A percentile compares a stretch with the other conserved stretches of the same genome.
phyloP scores from a whole-genome alignment of 2,329 filamentous ascomycete genomes.

The Diplodia corticola region DNA sequence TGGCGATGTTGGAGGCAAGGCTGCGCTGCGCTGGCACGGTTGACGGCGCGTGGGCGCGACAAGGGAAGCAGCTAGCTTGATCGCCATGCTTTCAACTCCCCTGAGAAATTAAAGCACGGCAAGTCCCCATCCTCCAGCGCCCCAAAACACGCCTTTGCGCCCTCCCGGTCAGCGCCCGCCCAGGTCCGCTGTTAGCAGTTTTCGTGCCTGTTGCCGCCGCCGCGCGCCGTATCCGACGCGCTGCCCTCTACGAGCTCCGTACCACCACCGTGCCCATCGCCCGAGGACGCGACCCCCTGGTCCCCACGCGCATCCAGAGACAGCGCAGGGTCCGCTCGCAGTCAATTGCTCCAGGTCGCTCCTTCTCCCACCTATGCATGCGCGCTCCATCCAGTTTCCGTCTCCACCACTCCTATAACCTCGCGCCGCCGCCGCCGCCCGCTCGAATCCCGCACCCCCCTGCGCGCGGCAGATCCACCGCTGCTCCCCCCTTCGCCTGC shows the following conservation, averaged over 20 bases:
- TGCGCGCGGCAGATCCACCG: constrained; percentile 17
- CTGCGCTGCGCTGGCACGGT: constrained; percentile 2
- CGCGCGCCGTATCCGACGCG: constrained; percentile 4
- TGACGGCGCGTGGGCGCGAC: neutral
- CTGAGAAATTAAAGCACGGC: constrained; percentile 23
- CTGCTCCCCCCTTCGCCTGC: constrained; percentile 14
- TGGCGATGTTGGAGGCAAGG: constrained; percentile 1
- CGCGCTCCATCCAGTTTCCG: constrained; percentile 1
- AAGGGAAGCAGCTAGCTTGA: constrained; percentile 10
- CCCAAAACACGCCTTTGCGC: constrained; percentile 17
- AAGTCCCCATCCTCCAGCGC: neutral
- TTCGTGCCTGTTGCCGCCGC: constrained; percentile 6
- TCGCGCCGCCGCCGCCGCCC: constrained; percentile 9
- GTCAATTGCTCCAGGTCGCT: constrained; percentile 20
- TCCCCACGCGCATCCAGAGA: constrained; percentile 7
- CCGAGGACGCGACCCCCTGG: constrained; percentile 19
- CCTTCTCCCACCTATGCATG: constrained; percentile 18
- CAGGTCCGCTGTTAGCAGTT: neutral
- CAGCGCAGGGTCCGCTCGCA: constrained; percentile 13
- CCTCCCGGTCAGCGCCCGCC: neutral
- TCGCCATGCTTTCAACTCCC: constrained; percentile 11
- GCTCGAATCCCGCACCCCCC: constrained; percentile 3
- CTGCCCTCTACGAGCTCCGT: constrained; percentile 6
- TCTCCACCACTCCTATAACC: constrained; percentile 20
- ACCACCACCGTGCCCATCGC: constrained; percentile 14